A percentile compares a stretch with the other conserved stretches of the same genome.
phyloP scores from a whole-genome alignment of 768 basidiomycete genomes.

The Panaeolus cyanescens region DNA sequence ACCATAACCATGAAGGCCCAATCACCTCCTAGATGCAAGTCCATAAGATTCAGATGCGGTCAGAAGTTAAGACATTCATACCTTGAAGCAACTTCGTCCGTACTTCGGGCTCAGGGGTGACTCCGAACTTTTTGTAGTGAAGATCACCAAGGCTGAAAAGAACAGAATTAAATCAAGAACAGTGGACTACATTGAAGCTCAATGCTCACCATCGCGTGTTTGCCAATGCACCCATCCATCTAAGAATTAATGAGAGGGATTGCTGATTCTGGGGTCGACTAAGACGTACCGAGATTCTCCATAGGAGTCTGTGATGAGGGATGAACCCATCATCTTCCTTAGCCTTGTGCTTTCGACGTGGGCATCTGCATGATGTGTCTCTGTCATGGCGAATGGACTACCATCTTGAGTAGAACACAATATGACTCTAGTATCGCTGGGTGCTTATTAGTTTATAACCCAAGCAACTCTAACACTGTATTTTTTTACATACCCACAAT shows the following conservation, averaged over 20 bases:
- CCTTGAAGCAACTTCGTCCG: slow-evolving; percentile 75
- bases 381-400: slow-evolving; percentile 82
- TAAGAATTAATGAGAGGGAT: slow-evolving; percentile 25
- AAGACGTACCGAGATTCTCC: slow-evolving; percentile 78
- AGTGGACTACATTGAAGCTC: not conserved
- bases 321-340: slow-evolving; percentile 87
- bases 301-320: slow-evolving; percentile 90
- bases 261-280: not conserved
- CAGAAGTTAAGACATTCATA: slow-evolving; percentile 26
- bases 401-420: slow-evolving; percentile 77
- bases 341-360: slow-evolving; percentile 83
- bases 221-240: slow-evolving; percentile 94
- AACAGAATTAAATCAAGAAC: not conserved
- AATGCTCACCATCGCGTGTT: slow-evolving; percentile 81
- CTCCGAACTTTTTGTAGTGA: slow-evolving; percentile 85
- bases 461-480: not conserved
- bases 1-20: slow-evolving; percentile 88
- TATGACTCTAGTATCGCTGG: slow-evolving; percentile 87
- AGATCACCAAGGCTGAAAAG: slow-evolving; percentile 80
- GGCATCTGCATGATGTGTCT: slow-evolving; percentile 94
- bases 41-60: not conserved
- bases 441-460: not conserved
- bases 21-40: slow-evolving; percentile 55
- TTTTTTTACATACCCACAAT: slow-evolving; percentile 72
- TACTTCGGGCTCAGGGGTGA: slow-evolving; percentile 93